Evolutionary conservation across 1,284 basidiomycete genomes (phyloP), one percentile per base, ranked within the genome.

Genomic region (Rhodotorula sp.): DNA sequence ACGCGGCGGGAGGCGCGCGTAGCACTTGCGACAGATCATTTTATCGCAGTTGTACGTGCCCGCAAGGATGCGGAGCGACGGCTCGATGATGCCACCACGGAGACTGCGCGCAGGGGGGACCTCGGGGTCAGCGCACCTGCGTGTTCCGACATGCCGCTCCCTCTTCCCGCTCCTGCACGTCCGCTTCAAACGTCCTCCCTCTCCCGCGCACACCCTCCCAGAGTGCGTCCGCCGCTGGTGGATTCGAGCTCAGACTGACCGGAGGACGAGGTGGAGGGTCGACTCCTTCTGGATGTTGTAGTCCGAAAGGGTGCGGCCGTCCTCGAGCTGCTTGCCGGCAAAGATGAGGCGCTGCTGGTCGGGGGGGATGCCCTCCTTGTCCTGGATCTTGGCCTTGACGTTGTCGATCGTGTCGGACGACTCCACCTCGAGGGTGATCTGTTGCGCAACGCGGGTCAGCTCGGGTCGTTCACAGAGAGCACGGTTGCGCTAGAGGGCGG

Each of bases 241-340:
- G 34, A 34, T 34, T 34, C 34, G 34, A 34, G 34, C 34, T 34
- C 34, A 34, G 78, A 82, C 88, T 78, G 75, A 91, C 88, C 94
- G 92, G 82, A 98, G 91, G 78, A 97, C 94, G 77, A 97, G 87
- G 85, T 98, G 96, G 78, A 98, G 91, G 56, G 96, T 98, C 25
- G 92, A 94, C 85, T 98, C 96, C 87, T 98, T 98, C 87, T 99
- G 96, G 84, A 97, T 97, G 87, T 96, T 96, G 86, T 97, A 97
- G 85, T 97, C 94, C 79, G 87, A 90, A 71, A 97, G 86, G 55
- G 93, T 97, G 80, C 93, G 90, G 73, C 94, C 94, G 83, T 97
- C 94, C 85, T 97, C 94, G 78, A 97, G 90, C 84, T 96, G 93
- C 87, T 95, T 96, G 78, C 93, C 92, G 76, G 77, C 92, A 79